Evolutionary conservation across 345 rosid species (phyloP), one percentile per base, ranked within the genome.

Genomic region (Geranium brycei): DNA sequence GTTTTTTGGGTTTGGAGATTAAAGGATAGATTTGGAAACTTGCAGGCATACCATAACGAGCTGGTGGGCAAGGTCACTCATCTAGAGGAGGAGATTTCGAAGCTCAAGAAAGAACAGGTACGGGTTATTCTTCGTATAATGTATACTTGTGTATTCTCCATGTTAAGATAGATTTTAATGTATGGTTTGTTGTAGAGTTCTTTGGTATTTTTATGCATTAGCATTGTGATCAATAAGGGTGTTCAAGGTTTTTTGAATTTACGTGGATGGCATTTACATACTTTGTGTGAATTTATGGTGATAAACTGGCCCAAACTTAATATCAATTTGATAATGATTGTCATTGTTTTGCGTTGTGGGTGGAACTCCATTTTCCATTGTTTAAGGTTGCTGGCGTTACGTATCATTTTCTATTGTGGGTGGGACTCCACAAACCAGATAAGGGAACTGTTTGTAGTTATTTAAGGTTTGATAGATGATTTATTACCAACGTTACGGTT

Each of bases 71-170:
- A 85, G 73, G 78, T 85, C 68, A 77, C 87, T 15, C 75, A 51
- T 5, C 61, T 82, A 30, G 80, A 82, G 70, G 85, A 80, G 70
- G 72, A 71, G 38, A 85, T 73, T 72, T 41, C 71, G 17, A 82
- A 78, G 78, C 81, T 79, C 58, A 79, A 79, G 81, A 81, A 72
- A 73, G 87, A 83, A 66, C 79, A 78, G 91, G 91, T 83, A 67
- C 56, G 68, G 60, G 61, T 23, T 62, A 53, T 38, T 2, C 63
- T 64, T 31, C 17, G 32, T 18, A 19, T 58, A 30, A 19, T 61
- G 28, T 62, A 41, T 57, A 51, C 60, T 32, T 28, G 40, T 4
- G 15, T 15, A 19, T 17, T 59, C 17, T 19, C 31, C 31, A 19
- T 19, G n/a, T 23, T 16, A 11, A 19, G 17, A 7, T 59, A 59